A percentile compares a stretch with the other conserved stretches of the same genome.
Conservation (phyloP, 352 stramenopile species). For the Plasmopara viticola region DNA sequence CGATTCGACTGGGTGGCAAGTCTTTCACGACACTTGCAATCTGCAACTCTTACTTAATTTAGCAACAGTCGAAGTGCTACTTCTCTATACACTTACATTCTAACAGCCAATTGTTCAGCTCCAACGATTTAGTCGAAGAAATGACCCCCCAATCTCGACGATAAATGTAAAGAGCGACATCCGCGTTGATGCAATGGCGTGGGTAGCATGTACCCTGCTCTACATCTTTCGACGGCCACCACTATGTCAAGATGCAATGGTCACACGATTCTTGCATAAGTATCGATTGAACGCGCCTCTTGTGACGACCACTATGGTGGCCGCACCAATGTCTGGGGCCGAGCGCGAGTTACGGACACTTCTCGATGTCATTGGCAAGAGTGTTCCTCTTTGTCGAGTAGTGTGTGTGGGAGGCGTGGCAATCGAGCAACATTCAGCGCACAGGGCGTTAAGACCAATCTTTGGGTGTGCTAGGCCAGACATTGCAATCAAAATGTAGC, state of each 20-base stretch:
- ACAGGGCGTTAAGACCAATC: slow-evolving; percentile 15
- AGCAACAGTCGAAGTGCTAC: slow-evolving; percentile 8
- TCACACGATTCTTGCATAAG: slow-evolving; percentile 30
- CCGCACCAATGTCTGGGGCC: slow-evolving; percentile 22
- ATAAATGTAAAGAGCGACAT: slow-evolving; percentile 35
- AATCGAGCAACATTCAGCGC: slow-evolving; percentile 4
- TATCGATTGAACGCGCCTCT: slow-evolving; percentile 27
- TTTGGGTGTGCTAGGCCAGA: slow-evolving; percentile 37
- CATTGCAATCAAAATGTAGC: slow-evolving; percentile 19
- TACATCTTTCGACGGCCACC: slow-evolving; percentile 27
- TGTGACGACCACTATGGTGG: slow-evolving; percentile 25
- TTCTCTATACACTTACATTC: slow-evolving; percentile 26
- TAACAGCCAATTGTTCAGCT: slow-evolving; percentile 26
- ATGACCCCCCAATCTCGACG: slow-evolving; percentile 11
- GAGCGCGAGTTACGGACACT: slow-evolving; percentile 31
- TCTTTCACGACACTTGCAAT: slow-evolving; percentile 22
- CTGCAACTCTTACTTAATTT: no score
- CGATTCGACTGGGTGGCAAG: slow-evolving; percentile 32
- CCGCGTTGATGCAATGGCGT: slow-evolving; percentile 41
- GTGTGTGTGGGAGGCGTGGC: slow-evolving; percentile 41
- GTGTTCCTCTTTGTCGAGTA: slow-evolving; percentile 23
- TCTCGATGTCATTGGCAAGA: slow-evolving; percentile 39
- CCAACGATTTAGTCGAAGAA: slow-evolving; percentile 11
- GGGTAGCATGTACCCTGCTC: slow-evolving; percentile 41
- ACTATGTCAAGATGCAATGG: slow-evolving; percentile 37